These are phyloP conservation scores for Tuctoria greenei DNA, from an alignment of 176 grass and related monocot species.

Conservation along the genomic window DNA sequence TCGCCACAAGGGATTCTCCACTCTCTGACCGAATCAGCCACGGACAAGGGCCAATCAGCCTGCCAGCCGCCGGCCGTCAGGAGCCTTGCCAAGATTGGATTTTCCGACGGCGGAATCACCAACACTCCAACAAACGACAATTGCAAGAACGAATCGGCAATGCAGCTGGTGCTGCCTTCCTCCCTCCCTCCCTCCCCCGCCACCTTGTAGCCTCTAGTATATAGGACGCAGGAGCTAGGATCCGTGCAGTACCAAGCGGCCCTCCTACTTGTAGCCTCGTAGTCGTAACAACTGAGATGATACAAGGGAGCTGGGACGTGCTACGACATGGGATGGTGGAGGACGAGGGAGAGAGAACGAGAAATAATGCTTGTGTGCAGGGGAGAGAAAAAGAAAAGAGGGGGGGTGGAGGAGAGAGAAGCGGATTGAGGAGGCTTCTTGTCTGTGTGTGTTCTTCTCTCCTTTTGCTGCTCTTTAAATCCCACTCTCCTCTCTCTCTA, in stretches of 20 bases:
- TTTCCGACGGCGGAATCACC: constrained; percentile 17
- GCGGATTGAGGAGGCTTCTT: not conserved
- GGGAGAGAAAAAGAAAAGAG: not conserved
- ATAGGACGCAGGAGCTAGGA: constrained; percentile 9
- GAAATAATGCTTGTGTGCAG: constrained; percentile 24
- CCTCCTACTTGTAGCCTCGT: constrained; percentile 9
- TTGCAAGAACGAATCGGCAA: constrained; percentile 23
- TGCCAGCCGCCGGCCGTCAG: not conserved
- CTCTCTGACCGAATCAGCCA: constrained; percentile 3
- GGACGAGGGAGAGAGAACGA: not conserved
- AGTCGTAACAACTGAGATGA: not conserved
- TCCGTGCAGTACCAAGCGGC: not conserved
- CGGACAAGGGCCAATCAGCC: constrained; percentile 7
- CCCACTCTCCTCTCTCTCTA: constrained; percentile 18
- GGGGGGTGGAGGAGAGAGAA: constrained; percentile 25
- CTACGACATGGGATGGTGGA: constrained; percentile 11
- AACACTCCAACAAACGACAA: constrained; percentile 3
- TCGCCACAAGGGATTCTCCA: constrained; percentile 12
- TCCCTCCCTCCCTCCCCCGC: not conserved
- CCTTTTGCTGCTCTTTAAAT: constrained; percentile 40
- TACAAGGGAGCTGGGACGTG: constrained; percentile 3
- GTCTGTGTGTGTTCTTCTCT: constrained; percentile 21
- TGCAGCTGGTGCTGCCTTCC: constrained; percentile 33
- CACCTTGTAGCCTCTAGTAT: constrained; percentile 21
- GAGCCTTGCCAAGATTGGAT: constrained; percentile 23